Evolutionary conservation across 345 rosid species (phyloP).

Genomic region (Eucalyptus erythrocorys): DNA sequence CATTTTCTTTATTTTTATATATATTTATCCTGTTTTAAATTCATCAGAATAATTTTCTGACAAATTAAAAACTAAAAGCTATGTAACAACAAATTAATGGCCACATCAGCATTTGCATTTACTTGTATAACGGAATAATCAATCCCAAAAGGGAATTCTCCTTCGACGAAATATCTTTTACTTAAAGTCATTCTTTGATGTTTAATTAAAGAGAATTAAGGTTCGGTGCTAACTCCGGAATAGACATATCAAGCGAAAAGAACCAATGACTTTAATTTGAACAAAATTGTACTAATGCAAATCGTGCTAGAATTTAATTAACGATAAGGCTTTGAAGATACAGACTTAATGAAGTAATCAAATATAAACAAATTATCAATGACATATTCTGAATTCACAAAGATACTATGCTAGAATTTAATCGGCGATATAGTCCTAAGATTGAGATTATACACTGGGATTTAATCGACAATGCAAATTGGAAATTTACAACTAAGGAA

Average conservation of each 20-base stretch:
- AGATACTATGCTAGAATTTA: no score
- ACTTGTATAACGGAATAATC: background rate
- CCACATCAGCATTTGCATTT: background rate
- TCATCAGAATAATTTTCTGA: background rate
- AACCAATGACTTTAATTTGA: no score
- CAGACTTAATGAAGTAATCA: no score
- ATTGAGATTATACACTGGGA: no score
- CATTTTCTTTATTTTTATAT: background rate
- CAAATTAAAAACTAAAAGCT: background rate
- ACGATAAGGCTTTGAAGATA: no score
- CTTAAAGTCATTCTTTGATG: no score
- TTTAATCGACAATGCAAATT: no score
- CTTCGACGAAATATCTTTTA: accelerated
- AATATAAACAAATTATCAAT: accelerated
- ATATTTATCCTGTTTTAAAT: background rate
- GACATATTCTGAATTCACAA: no score
- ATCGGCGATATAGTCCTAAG: accelerated
- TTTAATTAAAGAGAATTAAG: accelerated
- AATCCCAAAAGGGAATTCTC: background rate
- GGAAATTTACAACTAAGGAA: accelerated
- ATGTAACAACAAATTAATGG: background rate
- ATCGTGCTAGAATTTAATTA: no score
- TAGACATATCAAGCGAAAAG: no score
- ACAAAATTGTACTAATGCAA: accelerated
- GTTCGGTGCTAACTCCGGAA: no score